A percentile compares a stretch with the other conserved stretches of the same genome.
Evolutionary conservation across 2,329 filamentous ascomycete genomes (phyloP).

Genomic region (Coniochaeta prunicola): DNA sequence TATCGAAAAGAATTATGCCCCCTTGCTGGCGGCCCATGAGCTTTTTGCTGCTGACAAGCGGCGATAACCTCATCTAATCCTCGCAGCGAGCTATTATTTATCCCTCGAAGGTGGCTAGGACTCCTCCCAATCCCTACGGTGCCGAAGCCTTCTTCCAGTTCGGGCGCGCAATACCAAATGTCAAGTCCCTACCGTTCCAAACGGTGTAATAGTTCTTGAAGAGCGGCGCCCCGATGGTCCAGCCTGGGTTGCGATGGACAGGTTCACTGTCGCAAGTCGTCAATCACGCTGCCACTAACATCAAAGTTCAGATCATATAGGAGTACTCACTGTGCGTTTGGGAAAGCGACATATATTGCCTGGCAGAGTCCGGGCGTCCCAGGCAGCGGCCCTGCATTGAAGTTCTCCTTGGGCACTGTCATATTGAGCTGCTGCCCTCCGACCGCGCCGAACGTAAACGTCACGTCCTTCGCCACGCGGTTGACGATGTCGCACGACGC

Average conservation of each 20-base stretch:
- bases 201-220: constrained; percentile 28
- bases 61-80: neutral
- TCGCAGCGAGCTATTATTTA: neutral
- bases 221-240: constrained; percentile 24
- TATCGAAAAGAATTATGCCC: neutral
- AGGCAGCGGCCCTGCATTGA: constrained; percentile 25
- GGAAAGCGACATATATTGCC: constrained; percentile 16
- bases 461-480: constrained; percentile 18
- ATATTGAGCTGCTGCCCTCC: constrained; percentile 14
- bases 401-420: constrained; percentile 18
- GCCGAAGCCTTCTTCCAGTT: neutral
- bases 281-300: neutral
- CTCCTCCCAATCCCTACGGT: neutral
- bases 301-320: neutral
- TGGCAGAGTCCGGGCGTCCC: constrained; percentile 21
- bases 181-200: constrained; percentile 21
- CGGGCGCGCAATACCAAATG: constrained; percentile 1
- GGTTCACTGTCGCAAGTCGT: constrained; percentile 8
- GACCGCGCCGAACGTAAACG: constrained; percentile 19
- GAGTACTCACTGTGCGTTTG: neutral
- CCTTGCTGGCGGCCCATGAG: neutral
- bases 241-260: constrained; percentile 12
- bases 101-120: neutral
- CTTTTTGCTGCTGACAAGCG: neutral
- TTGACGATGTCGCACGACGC: constrained; percentile 22